Evolutionary conservation across 2,329 filamentous ascomycete genomes (phyloP).

Genomic region (Trichoderma lentiforme): DNA sequence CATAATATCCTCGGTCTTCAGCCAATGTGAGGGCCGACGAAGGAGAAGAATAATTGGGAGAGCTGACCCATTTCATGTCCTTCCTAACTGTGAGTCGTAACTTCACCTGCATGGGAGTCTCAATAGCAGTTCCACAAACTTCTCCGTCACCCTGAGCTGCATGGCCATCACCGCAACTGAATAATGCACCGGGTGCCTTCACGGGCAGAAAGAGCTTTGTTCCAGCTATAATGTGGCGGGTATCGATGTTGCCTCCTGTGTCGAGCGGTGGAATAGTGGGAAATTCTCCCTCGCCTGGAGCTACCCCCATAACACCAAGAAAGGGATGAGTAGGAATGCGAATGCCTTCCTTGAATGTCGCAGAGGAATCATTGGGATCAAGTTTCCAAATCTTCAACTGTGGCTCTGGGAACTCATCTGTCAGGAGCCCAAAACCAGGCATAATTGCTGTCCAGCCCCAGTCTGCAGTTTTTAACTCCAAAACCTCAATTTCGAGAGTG

Average conservation of each 20-base stretch:
- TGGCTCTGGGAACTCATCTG: not conserved
- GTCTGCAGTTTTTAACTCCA: not conserved
- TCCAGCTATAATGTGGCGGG: not conserved
- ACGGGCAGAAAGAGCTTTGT: not conserved
- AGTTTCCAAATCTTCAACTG: not conserved
- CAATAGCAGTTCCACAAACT: slow-evolving; percentile 7
- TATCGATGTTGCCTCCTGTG: slow-evolving; percentile 5
- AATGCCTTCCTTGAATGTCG: slow-evolving; percentile 4
- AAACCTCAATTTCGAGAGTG: not conserved
- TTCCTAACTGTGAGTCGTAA: not conserved
- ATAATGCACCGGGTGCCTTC: not conserved
- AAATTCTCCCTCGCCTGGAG: not conserved
- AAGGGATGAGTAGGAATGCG: slow-evolving; percentile 4
- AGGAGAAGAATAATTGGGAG: not conserved
- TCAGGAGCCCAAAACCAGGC: not conserved
- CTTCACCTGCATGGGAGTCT: slow-evolving; percentile 8
- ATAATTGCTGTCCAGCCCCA: slow-evolving; percentile 11
- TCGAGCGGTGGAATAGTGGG: slow-evolving; percentile 5
- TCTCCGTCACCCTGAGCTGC: slow-evolving; percentile 9
- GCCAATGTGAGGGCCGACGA: not conserved
- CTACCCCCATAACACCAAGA: slow-evolving; percentile 9
- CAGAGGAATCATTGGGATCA: not conserved
- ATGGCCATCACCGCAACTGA: slow-evolving; percentile 3
- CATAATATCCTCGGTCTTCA: slow-evolving; percentile 3
- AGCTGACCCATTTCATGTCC: slow-evolving; percentile 1